Base-by-base conservation (phyloP, 2,329 filamentous ascomycete genomes). In the Aureobasidium sp. region DNA sequence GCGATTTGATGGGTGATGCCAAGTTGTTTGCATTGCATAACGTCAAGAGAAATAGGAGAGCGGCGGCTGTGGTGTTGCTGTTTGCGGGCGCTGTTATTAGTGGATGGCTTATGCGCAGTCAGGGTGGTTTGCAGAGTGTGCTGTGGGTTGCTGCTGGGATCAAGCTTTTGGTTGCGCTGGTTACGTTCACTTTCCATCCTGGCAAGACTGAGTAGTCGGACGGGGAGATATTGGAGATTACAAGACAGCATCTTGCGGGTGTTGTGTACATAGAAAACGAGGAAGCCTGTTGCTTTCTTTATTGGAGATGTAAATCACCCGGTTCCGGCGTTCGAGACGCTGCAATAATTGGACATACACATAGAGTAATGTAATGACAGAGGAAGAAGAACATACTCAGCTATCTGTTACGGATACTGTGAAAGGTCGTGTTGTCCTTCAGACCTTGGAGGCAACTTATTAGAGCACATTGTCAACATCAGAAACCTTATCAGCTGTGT, bases 1-100 rank as follows among this genome's bases (percentile, higher is more conserved):
- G 78, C 67, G 82, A 83, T 67, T 67, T 84, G 27, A 75, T 81
- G 67, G 79, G 77, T 20, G 82, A 84, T 67, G 77, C 77, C 3
- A 72, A 76, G 41, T 69, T 83, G 14, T 74, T 82, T n/a, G 73
- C 76, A 3, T 69, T 76, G 34, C 70, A 77, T 14, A 84, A 84
- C 64, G 72, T 75, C 17, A 81, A 82, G 70, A 71, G 82, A 41
- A 80, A 83, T 70, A 72, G 82, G 9, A 70, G 82, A 9, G 70
- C 79, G 25, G 67, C 71, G 0, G 76, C 77, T 27, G 77, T 79
- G 9, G 70, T 82, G 0, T 66, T 80, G 17, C 71, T 82, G 29
- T 69, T 84, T 4, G 65, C 72, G 2, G 81, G 81, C 4, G 80
- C 76, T 4, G 77, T 84, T 42, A 70, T 70, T 8, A 78, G 79